Evolutionary conservation across 2,329 filamentous ascomycete genomes (phyloP).

Genomic region (Shiraia sp.): DNA sequence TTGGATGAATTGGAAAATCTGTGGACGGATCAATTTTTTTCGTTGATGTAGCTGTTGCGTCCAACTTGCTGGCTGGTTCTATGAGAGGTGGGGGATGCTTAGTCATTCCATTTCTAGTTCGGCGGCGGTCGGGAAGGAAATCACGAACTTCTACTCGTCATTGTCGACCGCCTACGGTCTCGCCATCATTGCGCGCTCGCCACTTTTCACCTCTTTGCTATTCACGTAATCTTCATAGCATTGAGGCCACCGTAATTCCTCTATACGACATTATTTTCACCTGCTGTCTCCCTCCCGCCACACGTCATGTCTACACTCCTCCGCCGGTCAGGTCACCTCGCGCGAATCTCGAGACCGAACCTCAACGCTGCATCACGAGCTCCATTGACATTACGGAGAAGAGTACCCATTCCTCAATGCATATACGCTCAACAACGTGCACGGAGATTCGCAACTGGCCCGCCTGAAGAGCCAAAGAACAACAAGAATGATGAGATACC

Average conservation of each 20-base stretch:
- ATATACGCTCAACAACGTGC: conserved; percentile 49
- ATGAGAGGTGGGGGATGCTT: conserved; percentile 6
- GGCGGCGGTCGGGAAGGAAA: conserved; percentile 10
- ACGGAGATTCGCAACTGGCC: conserved; percentile 48
- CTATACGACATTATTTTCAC: conserved; percentile 3
- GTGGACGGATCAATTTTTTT: no score
- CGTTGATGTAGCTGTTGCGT: no score
- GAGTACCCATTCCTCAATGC: conserved; percentile 48
- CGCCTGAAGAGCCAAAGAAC: conserved; percentile 39
- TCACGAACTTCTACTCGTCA: conserved; percentile 5
- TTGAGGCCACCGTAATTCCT: neutral
- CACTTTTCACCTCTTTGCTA: conserved; percentile 6
- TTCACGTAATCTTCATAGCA: neutral
- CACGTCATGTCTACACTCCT: conserved; percentile 68
- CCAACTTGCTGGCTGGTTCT: no score
- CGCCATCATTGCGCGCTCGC: conserved; percentile 19
- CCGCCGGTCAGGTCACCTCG: conserved; percentile 68
- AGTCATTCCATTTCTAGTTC: conserved; percentile 8
- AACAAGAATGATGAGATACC: conserved; percentile 30
- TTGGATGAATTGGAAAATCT: no score
- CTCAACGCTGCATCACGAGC: conserved; percentile 57
- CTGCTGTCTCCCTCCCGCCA: conserved; percentile 13
- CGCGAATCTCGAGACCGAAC: conserved; percentile 63
- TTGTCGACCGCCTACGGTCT: conserved; percentile 2
- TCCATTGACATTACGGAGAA: conserved; percentile 41